These are phyloP conservation scores for Poronia punctata DNA, from an alignment of 495 filamentous ascomycete genomes.

Conservation along the genomic window DNA sequence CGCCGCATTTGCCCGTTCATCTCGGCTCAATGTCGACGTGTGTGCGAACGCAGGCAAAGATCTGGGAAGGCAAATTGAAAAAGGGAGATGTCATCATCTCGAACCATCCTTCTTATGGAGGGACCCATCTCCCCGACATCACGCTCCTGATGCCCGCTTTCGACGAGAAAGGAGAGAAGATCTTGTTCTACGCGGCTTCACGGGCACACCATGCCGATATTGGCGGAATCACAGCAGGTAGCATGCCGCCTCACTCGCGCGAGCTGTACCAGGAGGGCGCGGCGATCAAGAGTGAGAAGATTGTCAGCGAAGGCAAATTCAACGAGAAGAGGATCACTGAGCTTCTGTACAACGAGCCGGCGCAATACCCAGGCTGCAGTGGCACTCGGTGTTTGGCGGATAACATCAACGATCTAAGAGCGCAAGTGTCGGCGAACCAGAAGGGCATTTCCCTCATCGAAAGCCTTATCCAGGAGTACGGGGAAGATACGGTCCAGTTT, in stretches of 20 bases:
- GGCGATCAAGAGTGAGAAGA: conserved; percentile 86
- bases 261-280: conserved; percentile 95
- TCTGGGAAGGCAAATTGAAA: conserved; percentile 84
- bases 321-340: conserved; percentile 82
- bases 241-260: conserved; percentile 91
- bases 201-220: conserved; percentile 96
- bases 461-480: conserved; percentile 79
- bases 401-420: conserved; percentile 93
- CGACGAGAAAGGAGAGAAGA: conserved; percentile 62
- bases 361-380: conserved; percentile 77
- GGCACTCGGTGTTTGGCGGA: conserved; percentile 87
- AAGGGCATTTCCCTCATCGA: conserved; percentile 91
- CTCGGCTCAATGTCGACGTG: conserved; percentile 91
- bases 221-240: conserved; percentile 89
- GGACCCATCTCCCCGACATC: conserved; percentile 77
- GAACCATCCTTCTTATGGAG: conserved; percentile 92
- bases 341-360: conserved; percentile 75
- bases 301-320: conserved; percentile 84
- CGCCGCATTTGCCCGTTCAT: conserved; percentile 91
- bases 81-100: conserved; percentile 91
- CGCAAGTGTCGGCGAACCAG: conserved; percentile 92
- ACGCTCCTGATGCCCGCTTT: conserved; percentile 94
- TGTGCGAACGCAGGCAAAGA: conserved; percentile 83
- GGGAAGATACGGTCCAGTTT: conserved; percentile 83
- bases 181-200: conserved; percentile 95